Evolutionary conservation across 495 filamentous ascomycete genomes (phyloP).

Genomic region (Mycothermus thermophilus): DNA sequence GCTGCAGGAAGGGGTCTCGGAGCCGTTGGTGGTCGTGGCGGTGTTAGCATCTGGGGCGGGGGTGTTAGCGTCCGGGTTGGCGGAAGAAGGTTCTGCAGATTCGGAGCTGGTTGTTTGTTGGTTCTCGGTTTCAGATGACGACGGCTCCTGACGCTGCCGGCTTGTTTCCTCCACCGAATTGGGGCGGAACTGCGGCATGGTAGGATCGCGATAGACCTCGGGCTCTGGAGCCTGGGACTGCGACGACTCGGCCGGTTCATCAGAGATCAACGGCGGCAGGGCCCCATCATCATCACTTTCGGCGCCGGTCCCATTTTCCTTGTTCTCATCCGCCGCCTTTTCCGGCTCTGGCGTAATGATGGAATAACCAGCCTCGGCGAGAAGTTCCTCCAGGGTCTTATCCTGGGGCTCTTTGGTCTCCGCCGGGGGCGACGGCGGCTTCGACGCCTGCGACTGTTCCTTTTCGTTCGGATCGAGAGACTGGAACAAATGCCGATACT

Average conservation of each 20-base stretch:
- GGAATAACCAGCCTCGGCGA: slow-evolving; percentile 37
- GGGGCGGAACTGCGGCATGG: slow-evolving; percentile 51
- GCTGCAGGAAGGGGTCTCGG: background rate
- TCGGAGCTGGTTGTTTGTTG: no score
- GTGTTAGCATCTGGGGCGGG: no score
- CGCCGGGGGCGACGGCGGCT: background rate
- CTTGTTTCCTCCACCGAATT: slow-evolving; percentile 9
- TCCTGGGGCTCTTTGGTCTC: slow-evolving; percentile 14
- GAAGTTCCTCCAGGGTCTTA: slow-evolving; percentile 34
- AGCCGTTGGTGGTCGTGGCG: no score
- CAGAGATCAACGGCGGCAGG: background rate
- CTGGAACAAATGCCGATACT: slow-evolving; percentile 32
- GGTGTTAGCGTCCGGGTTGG: no score
- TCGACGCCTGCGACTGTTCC: slow-evolving; percentile 11
- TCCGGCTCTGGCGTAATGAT: slow-evolving; percentile 15
- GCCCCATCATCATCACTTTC: slow-evolving; percentile 11
- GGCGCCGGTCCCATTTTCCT: slow-evolving; percentile 7
- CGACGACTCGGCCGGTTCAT: background rate
- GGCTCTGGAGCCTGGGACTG: background rate
- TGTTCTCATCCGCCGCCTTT: background rate
- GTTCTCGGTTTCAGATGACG: no score
- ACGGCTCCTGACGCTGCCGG: slow-evolving; percentile 1
- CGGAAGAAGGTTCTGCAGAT: no score
- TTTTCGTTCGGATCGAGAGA: slow-evolving; percentile 36
- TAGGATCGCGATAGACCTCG: slow-evolving; percentile 41